phyloP scores from a whole-genome alignment of 2,329 filamentous ascomycete genomes.

The Septoria linicola region DNA sequence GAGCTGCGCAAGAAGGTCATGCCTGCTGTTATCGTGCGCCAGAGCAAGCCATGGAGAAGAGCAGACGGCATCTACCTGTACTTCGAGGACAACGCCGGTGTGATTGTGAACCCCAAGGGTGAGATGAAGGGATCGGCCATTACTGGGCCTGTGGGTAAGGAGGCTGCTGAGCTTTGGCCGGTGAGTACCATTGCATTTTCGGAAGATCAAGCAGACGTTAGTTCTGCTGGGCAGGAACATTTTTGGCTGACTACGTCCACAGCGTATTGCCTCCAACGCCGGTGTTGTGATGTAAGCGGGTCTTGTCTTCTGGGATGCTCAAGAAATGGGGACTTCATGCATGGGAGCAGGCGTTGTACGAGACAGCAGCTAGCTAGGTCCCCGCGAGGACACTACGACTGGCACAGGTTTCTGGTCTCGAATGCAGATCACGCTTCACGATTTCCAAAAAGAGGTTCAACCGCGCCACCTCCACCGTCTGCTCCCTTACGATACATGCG shows the following conservation, averaged over 20 bases:
- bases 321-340: slow-evolving; percentile 22
- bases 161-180: slow-evolving; percentile 99
- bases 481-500: background rate
- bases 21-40: slow-evolving; percentile 97
- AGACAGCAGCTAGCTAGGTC: slow-evolving; percentile 12
- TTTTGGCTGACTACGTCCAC: slow-evolving; percentile 4
- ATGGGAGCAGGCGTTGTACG: slow-evolving; percentile 27
- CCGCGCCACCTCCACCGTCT: background rate
- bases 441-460: background rate
- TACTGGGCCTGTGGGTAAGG: slow-evolving; percentile 98
- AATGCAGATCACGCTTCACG: slow-evolving; percentile 20
- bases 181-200: no score
- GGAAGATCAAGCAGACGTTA: background rate
- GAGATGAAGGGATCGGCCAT: slow-evolving; percentile 99
- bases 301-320: slow-evolving; percentile 15
- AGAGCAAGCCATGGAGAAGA: slow-evolving; percentile 99
- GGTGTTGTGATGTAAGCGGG: slow-evolving; percentile 95
- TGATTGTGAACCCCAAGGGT: slow-evolving; percentile 99
- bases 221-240: background rate
- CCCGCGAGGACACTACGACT: slow-evolving; percentile 2
- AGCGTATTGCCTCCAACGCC: slow-evolving; percentile 99
- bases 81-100: slow-evolving; percentile 99
- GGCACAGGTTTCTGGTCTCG: slow-evolving; percentile 14
- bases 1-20: slow-evolving; percentile 99
- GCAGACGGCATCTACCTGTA: slow-evolving; percentile 98